These are phyloP conservation scores for Spizellomyces sp. DNA, from an alignment of 192 early-diverging fungal genomes.

Conservation along the genomic window DNA sequence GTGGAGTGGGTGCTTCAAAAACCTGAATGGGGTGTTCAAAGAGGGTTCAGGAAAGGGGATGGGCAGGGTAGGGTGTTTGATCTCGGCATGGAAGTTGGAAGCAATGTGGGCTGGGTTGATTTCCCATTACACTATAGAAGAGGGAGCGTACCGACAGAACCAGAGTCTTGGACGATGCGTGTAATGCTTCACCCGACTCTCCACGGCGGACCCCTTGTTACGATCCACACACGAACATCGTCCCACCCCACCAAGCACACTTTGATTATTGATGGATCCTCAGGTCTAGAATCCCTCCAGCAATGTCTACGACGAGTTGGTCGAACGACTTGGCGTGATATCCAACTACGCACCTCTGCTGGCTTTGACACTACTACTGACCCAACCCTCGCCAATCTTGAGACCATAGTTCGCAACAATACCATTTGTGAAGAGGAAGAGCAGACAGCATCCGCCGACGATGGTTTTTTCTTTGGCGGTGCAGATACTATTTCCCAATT, in stretches of 20 bases:
- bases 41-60: neutral
- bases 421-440: neutral
- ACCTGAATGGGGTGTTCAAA: neutral
- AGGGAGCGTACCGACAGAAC: neutral
- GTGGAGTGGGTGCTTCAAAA: neutral
- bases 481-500: constrained; percentile 2
- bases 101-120: neutral
- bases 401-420: neutral
- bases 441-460: neutral
- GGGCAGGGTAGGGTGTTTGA: neutral
- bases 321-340: neutral
- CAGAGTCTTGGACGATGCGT: neutral
- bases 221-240: neutral
- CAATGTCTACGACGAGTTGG: neutral
- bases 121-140: neutral
- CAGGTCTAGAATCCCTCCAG: constrained; percentile 8
- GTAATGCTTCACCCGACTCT: constrained; percentile 5
- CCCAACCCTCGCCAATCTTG: neutral
- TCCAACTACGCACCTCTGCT: neutral
- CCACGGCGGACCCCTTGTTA: constrained; percentile 6
- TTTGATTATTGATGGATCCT: neutral
- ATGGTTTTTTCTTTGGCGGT: neutral
- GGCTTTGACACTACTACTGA: no score
- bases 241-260: neutral
- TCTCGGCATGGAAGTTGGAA: neutral